Base-by-base conservation (phyloP, 2,329 filamentous ascomycete species). In the Pseudomassariella vexata region DNA sequence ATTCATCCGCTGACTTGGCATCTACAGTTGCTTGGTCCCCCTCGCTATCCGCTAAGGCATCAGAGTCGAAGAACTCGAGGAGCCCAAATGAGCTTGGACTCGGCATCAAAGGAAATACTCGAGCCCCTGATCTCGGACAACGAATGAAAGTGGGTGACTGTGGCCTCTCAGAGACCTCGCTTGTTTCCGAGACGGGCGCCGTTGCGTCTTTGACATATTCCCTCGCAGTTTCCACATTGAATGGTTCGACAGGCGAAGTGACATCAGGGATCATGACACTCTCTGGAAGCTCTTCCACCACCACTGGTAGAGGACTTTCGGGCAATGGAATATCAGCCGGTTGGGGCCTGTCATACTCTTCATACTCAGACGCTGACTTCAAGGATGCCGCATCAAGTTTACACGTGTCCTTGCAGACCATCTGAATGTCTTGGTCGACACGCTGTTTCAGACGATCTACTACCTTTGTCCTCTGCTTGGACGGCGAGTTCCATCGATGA, bases 321-420 rank as follows among this genome's bases (percentile, higher is more conserved):
- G 28, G 28, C 6, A 30, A 16, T 10, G 28, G 28, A 3, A 30
- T 23, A 4, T 30, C 24, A 9, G 17, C 19, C 5, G 28, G 19
- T 30, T 30, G 19, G 9, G 24, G 24, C 19, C 24, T 21, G 17
- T n/a, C 16, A 16, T 15, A 12, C 3, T 20, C 11, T 29, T 12
- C 7, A n/a, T 28, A 15, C 16, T 9, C 27, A 18, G 15, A 14
- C 27, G 33, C 35, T 32, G 18, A 31, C 30, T 12, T 34, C 38
- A 20, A 19, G 18, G 24, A 14, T n/a, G 34, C 10, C 20, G 45
- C 32, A 22, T 59, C 56, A 12, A 73, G 54, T 10, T 59, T 59
- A 38, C 67, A 67, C 2, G 70, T 73, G 39, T 75, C 70, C 39
- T 60, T 67, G 42, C 66, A 70, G 12, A 73, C 51, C 49, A 62